Evolutionary conservation across 139 green algal species (phyloP).

Genomic region (Chlorella sp.): DNA sequence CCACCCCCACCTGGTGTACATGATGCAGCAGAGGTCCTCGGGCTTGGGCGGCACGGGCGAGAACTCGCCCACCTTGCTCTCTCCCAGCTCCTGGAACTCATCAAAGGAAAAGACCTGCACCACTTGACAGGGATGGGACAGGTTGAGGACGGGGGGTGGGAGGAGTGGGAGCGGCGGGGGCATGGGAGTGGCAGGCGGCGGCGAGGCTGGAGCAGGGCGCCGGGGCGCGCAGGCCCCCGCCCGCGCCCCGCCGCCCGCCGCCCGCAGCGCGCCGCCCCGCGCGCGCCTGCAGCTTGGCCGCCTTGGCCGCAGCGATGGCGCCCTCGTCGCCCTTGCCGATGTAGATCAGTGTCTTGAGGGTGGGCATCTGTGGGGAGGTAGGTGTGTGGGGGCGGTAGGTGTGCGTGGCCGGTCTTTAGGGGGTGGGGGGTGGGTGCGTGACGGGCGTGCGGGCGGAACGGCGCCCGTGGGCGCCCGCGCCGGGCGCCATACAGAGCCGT

Average conservation of each 20-base stretch:
- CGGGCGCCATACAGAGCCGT: no score
- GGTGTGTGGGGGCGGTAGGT: background rate
- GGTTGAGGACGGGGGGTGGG: conserved; percentile 29
- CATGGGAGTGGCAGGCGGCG: background rate
- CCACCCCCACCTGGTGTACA: conserved; percentile 82
- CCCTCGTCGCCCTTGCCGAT: conserved; percentile 12
- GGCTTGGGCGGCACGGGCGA: conserved; percentile 64
- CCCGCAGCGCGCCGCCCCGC: background rate
- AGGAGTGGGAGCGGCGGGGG: background rate
- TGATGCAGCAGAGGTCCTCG: conserved; percentile 87
- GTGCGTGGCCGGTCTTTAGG: background rate
- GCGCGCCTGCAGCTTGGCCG: background rate
- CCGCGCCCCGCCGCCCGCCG: background rate
- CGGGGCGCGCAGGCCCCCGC: background rate
- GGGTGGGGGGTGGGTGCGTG: no score
- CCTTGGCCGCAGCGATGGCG: conserved; percentile 4
- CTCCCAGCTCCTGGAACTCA: conserved; percentile 64
- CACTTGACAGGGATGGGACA: background rate
- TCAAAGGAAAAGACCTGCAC: conserved; percentile 53
- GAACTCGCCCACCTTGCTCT: conserved; percentile 39
- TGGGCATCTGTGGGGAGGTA: background rate
- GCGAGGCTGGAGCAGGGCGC: no score
- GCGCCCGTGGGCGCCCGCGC: no score
- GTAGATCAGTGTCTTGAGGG: conserved; percentile 13
- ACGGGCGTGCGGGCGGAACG: no score